These are phyloP conservation scores for Teratosphaeria viscida DNA, from an alignment of 2,329 filamentous ascomycete species.

Conservation along the genomic window DNA sequence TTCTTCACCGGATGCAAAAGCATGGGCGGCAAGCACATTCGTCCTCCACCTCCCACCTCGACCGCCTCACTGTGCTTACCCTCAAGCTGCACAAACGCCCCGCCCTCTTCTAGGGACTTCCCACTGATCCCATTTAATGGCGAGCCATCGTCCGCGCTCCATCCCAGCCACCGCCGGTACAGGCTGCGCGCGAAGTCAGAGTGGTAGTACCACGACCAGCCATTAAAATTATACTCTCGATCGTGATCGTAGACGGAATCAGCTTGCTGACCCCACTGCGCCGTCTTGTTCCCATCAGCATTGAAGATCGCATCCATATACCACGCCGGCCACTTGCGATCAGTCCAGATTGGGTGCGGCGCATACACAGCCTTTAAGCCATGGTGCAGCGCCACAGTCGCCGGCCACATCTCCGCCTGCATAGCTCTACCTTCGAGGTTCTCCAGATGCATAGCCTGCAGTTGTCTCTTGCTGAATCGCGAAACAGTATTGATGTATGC, in stretches of 20 bases:
- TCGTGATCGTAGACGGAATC: conserved; percentile 45
- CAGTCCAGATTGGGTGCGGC: conserved; percentile 79
- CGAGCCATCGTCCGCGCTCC: conserved; percentile 30
- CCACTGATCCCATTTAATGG: conserved; percentile 35
- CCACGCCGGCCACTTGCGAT: conserved; percentile 72
- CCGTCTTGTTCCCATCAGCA: conserved; percentile 47
- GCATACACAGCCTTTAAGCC: conserved; percentile 87
- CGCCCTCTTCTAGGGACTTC: conserved; percentile 36
- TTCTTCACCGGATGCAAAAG: conserved; percentile 39
- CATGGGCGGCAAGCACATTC: conserved; percentile 39
- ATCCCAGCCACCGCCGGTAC: conserved; percentile 77
- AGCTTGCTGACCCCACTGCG: conserved; percentile 33
- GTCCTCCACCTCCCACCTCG: conserved; percentile 26
- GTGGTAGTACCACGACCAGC: conserved; percentile 87
- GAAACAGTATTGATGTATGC: conserved; percentile 83
- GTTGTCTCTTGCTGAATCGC: conserved; percentile 67
- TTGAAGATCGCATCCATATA: conserved; percentile 76
- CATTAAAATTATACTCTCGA: conserved; percentile 77
- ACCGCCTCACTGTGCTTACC: conserved; percentile 41
- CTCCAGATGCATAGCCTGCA: conserved; percentile 83
- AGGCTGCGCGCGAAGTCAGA: conserved; percentile 70
- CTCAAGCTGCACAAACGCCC: conserved; percentile 27
- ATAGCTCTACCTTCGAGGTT: conserved; percentile 81
- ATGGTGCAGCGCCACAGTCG: conserved; percentile 77
- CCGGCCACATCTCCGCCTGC: conserved; percentile 95